Percentiles rank a stretch among this genome's conserved stretches.
These are phyloP conservation scores for Ascoidea tarda DNA, from an alignment of 805 yeast species.

Conservation along the genomic window DNA sequence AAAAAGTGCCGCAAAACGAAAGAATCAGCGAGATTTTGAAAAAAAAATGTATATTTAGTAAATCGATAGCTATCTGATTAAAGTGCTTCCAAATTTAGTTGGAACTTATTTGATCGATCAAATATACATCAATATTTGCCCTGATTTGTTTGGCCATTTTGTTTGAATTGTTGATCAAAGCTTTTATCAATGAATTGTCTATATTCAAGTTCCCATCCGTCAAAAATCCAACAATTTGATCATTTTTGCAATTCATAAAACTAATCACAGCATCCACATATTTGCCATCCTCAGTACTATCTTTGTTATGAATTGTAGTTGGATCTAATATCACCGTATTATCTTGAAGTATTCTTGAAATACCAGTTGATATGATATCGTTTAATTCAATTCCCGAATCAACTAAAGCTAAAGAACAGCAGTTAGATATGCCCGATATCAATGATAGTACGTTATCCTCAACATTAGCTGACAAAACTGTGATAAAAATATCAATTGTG, in stretches of 20 bases:
- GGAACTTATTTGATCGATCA: not conserved
- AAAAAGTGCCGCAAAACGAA: too few species aligned
- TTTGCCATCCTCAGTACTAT: not conserved
- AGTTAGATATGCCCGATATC: constrained; percentile 40
- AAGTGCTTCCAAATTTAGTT: too few species aligned
- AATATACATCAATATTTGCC: not conserved
- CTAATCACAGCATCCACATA: not conserved
- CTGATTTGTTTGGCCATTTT: not conserved
- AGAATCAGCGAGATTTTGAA: too few species aligned
- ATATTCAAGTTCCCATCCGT: not conserved
- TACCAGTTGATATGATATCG: constrained; percentile 64
- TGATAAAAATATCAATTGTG: constrained; percentile 64
- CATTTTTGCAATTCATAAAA: not conserved
- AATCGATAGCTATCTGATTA: too few species aligned
- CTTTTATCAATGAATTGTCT: not conserved
- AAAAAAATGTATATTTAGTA: too few species aligned
- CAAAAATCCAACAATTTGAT: not conserved
- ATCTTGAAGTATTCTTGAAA: not conserved
- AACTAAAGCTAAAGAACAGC: constrained; percentile 59
- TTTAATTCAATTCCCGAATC: constrained; percentile 75
- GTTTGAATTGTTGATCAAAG: not conserved
- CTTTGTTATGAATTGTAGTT: too few species aligned
- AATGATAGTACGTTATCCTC: constrained; percentile 23
- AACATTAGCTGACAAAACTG: constrained; percentile 33
- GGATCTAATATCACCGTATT: not conserved